Conservation (phyloP, 768 basidiomycete species). For the Mrakia hoshinonis region DNA sequence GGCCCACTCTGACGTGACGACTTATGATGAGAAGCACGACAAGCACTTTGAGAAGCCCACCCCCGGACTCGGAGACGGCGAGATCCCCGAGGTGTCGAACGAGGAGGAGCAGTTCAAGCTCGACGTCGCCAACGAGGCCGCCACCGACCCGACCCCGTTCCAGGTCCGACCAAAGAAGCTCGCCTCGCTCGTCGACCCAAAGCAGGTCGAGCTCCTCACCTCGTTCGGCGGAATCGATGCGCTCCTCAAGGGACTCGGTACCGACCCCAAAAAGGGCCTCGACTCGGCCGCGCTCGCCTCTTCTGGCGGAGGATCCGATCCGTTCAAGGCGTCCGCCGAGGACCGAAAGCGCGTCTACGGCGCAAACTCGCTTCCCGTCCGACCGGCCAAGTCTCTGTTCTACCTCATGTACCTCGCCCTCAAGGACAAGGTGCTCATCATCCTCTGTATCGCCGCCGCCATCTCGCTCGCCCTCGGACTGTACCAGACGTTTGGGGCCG, state of each 20-base stretch:
- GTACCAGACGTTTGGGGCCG: slow-evolving; percentile 81
- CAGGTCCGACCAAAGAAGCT: slow-evolving; percentile 61
- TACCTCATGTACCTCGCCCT: slow-evolving; percentile 75
- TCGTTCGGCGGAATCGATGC: slow-evolving; percentile 62
- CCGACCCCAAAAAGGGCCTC: slow-evolving; percentile 46
- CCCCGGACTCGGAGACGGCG: neutral
- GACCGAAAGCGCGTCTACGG: slow-evolving; percentile 65
- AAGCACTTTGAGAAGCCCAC: neutral
- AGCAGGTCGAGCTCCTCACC: slow-evolving; percentile 50
- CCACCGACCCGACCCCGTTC: slow-evolving; percentile 62
- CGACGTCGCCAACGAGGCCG: slow-evolving; percentile 40
- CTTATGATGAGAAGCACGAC: slow-evolving; percentile 5
- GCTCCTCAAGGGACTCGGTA: slow-evolving; percentile 65
- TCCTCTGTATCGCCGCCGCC: slow-evolving; percentile 84
- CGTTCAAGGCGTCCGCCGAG: slow-evolving; percentile 46
- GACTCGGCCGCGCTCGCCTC: slow-evolving; percentile 29
- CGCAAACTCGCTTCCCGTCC: slow-evolving; percentile 60
- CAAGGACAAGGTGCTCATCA: slow-evolving; percentile 81
- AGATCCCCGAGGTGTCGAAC: neutral
- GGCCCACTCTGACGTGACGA: neutral
- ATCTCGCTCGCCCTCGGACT: slow-evolving; percentile 88
- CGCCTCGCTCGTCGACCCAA: slow-evolving; percentile 77
- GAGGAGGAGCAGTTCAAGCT: slow-evolving; percentile 30
- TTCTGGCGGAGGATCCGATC: slow-evolving; percentile 2
- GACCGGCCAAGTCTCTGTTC: slow-evolving; percentile 61